phyloP scores from a whole-genome alignment of 805 yeast species.

The Wickerhamia fluorescens region DNA sequence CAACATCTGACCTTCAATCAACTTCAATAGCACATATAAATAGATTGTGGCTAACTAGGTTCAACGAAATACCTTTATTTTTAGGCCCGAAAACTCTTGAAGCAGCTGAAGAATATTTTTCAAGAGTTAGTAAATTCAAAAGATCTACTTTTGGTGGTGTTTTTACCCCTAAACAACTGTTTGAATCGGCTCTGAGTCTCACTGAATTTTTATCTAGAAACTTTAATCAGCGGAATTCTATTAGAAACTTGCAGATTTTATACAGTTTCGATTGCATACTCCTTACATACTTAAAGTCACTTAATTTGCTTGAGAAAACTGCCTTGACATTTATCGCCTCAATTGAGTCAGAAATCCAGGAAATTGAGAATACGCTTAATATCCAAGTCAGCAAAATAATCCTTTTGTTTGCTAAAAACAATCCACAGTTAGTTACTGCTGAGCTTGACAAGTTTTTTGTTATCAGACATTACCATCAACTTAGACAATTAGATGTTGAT shows the following conservation, averaged over 20 bases:
- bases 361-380: constrained; percentile 11
- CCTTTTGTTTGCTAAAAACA: constrained; percentile 5
- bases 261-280: too few relatives aligned
- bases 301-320: too few relatives aligned
- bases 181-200: too few relatives aligned
- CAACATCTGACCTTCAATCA: neutral
- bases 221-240: too few relatives aligned
- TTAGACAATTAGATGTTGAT: constrained; percentile 2
- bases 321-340: too few relatives aligned
- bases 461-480: constrained; percentile 8
- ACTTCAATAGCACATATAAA: constrained; percentile 20
- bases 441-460: constrained; percentile 17
- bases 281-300: too few relatives aligned
- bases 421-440: constrained; percentile 3
- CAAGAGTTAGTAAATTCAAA: constrained; percentile 12
- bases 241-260: too few relatives aligned
- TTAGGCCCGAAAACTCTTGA: constrained; percentile 3
- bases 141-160: constrained; percentile 1
- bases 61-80: constrained; percentile 14
- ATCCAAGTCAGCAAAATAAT: constrained; percentile 14
- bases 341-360: constrained; percentile 12
- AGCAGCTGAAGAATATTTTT: constrained; percentile 7
- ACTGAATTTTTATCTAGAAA: too few relatives aligned
- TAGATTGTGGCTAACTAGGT: constrained; percentile 15
- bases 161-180: too few relatives aligned